phyloP scores from a whole-genome alignment of 768 basidiomycete species.

The Lepiota brunneoincarnata region DNA sequence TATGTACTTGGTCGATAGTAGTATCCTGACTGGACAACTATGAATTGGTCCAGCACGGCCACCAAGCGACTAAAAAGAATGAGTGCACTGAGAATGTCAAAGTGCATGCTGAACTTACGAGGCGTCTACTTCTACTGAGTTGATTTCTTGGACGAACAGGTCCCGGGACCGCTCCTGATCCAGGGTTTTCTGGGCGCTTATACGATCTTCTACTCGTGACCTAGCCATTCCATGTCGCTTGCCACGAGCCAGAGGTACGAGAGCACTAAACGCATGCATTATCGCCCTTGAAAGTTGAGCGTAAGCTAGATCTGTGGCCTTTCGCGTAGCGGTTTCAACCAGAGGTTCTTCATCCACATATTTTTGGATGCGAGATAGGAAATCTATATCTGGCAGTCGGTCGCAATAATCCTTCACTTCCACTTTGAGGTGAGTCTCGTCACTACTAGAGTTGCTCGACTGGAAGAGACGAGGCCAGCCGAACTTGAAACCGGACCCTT shows the following conservation, averaged over 20 bases:
- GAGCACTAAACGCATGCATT: background rate
- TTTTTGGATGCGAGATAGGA: background rate
- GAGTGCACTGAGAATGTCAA: too few relatives aligned
- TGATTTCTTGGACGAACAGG: background rate
- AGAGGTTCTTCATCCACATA: constrained; percentile 3
- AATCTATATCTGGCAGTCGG: background rate
- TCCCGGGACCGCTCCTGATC: background rate
- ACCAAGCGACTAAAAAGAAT: background rate
- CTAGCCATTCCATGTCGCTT: background rate
- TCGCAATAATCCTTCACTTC: background rate
- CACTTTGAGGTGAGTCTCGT: background rate
- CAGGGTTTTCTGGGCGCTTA: too few relatives aligned
- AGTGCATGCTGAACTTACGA: background rate
- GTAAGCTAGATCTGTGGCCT: background rate
- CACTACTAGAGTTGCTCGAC: background rate
- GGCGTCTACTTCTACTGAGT: background rate
- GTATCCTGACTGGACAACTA: background rate
- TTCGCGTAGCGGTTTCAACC: background rate
- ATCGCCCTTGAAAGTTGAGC: background rate
- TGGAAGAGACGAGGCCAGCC: background rate
- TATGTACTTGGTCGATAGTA: too few relatives aligned
- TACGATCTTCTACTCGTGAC: background rate
- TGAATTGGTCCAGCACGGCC: background rate
- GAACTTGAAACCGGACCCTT: background rate
- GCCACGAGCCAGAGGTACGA: background rate